phyloP scores from a whole-genome alignment of 2,329 filamentous ascomycete genomes.

The Ramularia collo-cygni region DNA sequence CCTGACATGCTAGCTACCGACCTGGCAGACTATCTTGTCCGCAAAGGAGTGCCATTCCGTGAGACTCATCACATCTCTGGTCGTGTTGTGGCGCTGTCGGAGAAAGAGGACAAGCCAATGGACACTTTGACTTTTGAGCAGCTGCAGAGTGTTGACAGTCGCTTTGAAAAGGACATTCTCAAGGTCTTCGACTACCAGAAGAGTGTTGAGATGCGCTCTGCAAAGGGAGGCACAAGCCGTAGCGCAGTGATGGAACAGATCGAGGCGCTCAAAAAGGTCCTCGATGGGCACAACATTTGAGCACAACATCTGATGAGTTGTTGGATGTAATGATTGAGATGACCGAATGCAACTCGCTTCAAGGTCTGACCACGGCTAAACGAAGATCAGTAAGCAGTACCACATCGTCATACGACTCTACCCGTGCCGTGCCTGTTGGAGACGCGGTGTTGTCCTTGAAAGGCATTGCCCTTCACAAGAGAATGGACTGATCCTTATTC shows the following conservation, averaged over 20 bases:
- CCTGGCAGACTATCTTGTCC: slow-evolving; percentile 57
- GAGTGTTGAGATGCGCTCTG: slow-evolving; percentile 71
- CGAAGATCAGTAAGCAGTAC: too few relatives aligned
- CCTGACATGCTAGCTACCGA: slow-evolving; percentile 77
- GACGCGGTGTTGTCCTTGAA: too few relatives aligned
- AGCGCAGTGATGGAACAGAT: slow-evolving; percentile 60
- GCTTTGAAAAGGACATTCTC: slow-evolving; percentile 65
- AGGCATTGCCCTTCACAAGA: too few relatives aligned
- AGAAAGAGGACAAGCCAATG: slow-evolving; percentile 60
- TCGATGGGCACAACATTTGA: slow-evolving; percentile 18
- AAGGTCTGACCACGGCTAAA: too few relatives aligned
- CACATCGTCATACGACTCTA: too few relatives aligned
- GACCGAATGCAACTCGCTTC: too few relatives aligned
- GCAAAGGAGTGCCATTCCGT: slow-evolving; percentile 66
- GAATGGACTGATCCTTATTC: too few relatives aligned
- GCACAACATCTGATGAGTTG: too few relatives aligned
- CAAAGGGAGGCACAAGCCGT: slow-evolving; percentile 72
- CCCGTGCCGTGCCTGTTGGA: too few relatives aligned
- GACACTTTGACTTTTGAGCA: slow-evolving; percentile 61
- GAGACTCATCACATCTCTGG: slow-evolving; percentile 76
- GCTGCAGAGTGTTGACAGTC: slow-evolving; percentile 58
- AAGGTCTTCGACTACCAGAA: slow-evolving; percentile 73
- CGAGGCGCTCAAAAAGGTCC: slow-evolving; percentile 42
- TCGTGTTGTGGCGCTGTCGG: slow-evolving; percentile 63
- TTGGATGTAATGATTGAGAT: too few relatives aligned